phyloP scores from a whole-genome alignment of 768 basidiomycete genomes.

The Filobasidium floriforme region DNA sequence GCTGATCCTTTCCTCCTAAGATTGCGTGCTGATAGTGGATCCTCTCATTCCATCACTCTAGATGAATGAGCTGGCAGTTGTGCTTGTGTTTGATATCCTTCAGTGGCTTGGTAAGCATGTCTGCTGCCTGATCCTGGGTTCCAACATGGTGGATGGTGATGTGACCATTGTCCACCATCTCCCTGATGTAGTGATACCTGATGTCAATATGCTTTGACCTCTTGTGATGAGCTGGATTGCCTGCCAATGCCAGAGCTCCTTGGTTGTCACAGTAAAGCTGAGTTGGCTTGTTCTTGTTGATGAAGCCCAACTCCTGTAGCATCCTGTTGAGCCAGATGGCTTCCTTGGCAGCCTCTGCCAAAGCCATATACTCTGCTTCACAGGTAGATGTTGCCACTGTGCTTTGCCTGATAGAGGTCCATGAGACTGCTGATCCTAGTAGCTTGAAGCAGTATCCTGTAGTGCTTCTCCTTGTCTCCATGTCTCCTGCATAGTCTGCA shows the following conservation, averaged over 20 bases:
- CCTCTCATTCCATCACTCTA: neutral
- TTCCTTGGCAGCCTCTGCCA: slow-evolving; percentile 37
- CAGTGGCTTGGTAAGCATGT: slow-evolving; percentile 3
- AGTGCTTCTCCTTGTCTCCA: slow-evolving; percentile 28
- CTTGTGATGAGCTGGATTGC: slow-evolving; percentile 44
- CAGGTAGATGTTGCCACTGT: slow-evolving; percentile 46
- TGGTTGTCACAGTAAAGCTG: slow-evolving; percentile 3
- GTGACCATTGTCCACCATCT: slow-evolving; percentile 25
- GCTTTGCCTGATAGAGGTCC: slow-evolving; percentile 46
- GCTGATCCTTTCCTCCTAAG: neutral
- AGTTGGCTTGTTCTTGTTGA: neutral
- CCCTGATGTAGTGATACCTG: slow-evolving; percentile 46
- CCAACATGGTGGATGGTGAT: neutral
- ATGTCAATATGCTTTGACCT: slow-evolving; percentile 50
- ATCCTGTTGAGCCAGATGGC: slow-evolving; percentile 11
- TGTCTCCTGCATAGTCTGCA: slow-evolving; percentile 41
- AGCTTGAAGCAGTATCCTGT: slow-evolving; percentile 46
- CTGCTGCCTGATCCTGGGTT: neutral
- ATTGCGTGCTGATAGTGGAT: neutral
- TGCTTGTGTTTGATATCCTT: slow-evolving; percentile 5
- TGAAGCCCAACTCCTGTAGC: slow-evolving; percentile 8
- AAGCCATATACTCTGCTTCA: slow-evolving; percentile 51
- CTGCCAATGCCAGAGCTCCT: slow-evolving; percentile 28
- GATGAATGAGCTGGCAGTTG: slow-evolving; percentile 4
- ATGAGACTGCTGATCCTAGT: slow-evolving; percentile 44